These are phyloP conservation scores for Exophiala spinifera DNA, from an alignment of 2,329 filamentous ascomycete species.

Conservation along the genomic window DNA sequence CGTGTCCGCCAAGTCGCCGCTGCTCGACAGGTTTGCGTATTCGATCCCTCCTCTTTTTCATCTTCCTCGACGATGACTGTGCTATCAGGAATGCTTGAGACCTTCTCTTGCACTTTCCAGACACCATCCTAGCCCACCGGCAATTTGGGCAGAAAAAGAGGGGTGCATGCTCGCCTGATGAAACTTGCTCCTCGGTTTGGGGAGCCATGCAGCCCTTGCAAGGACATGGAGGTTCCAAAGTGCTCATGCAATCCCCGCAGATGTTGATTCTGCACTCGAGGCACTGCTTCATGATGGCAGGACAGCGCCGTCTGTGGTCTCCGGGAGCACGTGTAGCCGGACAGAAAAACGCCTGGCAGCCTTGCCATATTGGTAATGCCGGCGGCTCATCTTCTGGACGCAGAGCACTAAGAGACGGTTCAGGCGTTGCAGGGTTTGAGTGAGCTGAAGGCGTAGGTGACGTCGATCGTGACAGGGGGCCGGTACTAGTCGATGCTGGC, in stretches of 20 bases:
- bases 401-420: background rate
- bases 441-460: slow-evolving; percentile 38
- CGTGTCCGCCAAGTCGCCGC: slow-evolving; percentile 8
- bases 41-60: slow-evolving; percentile 24
- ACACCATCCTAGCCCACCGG: slow-evolving; percentile 27
- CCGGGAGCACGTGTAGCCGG: slow-evolving; percentile 42
- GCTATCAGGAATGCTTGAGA: slow-evolving; percentile 22
- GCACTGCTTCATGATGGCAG: slow-evolving; percentile 45
- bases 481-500: slow-evolving; percentile 32
- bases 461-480: slow-evolving; percentile 39
- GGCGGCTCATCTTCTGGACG: slow-evolving; percentile 1
- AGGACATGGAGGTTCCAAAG: slow-evolving; percentile 24
- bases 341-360: slow-evolving; percentile 50
- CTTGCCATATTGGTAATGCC: slow-evolving; percentile 40
- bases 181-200: slow-evolving; percentile 8
- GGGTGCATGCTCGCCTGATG: slow-evolving; percentile 4
- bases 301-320: slow-evolving; percentile 46
- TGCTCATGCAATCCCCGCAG: slow-evolving; percentile 43
- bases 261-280: slow-evolving; percentile 45
- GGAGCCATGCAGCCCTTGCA: slow-evolving; percentile 26
- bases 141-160: slow-evolving; percentile 31
- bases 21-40: slow-evolving; percentile 25
- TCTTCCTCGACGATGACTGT: slow-evolving; percentile 17
- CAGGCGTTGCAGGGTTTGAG: slow-evolving; percentile 41
- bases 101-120: slow-evolving; percentile 27